Conservation (phyloP, 1,284 basidiomycete genomes). For the Sanghuangporus baumii region DNA sequence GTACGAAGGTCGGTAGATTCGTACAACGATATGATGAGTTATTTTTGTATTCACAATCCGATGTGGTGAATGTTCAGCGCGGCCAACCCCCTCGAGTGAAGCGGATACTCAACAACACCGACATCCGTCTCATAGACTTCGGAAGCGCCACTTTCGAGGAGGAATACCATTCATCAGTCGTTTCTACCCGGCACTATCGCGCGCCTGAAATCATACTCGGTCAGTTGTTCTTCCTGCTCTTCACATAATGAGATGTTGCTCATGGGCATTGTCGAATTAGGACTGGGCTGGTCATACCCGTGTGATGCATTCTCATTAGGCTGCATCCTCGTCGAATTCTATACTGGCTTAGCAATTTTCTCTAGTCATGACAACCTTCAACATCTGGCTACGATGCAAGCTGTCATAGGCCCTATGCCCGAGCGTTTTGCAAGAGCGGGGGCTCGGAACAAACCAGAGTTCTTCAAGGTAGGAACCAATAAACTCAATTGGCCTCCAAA, state of each 20-base stretch:
- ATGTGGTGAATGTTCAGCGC: conserved; percentile 36
- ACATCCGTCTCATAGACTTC: conserved; percentile 98
- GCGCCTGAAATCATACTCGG: conserved; percentile 99
- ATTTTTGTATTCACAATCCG: conserved; percentile 7
- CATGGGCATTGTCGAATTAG: conserved; percentile 34
- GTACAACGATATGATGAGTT: conserved; percentile 4
- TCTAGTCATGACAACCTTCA: conserved; percentile 99
- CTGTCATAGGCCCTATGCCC: conserved; percentile 97
- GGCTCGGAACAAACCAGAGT: conserved; percentile 80
- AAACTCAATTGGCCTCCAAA: conserved; percentile 92
- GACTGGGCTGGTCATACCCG: conserved; percentile 96
- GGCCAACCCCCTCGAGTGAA: conserved; percentile 57
- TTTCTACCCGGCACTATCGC: conserved; percentile 96
- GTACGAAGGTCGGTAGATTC: conserved; percentile 46
- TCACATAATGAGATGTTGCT: conserved; percentile 7
- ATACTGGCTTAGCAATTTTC: conserved; percentile 95
- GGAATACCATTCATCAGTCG: conserved; percentile 98
- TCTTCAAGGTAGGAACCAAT: conserved; percentile 72
- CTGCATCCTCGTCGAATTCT: conserved; percentile 98
- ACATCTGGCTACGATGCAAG: conserved; percentile 99
- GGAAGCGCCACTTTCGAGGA: conserved; percentile 97
- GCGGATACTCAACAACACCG: conserved; percentile 79
- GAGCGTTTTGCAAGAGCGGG: conserved; percentile 72
- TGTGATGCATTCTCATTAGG: conserved; percentile 99
- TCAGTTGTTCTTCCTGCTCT: conserved; percentile 31